Evolutionary conservation across 768 basidiomycete species (phyloP).

Genomic region (Naganishia vaughanmartiniae): DNA sequence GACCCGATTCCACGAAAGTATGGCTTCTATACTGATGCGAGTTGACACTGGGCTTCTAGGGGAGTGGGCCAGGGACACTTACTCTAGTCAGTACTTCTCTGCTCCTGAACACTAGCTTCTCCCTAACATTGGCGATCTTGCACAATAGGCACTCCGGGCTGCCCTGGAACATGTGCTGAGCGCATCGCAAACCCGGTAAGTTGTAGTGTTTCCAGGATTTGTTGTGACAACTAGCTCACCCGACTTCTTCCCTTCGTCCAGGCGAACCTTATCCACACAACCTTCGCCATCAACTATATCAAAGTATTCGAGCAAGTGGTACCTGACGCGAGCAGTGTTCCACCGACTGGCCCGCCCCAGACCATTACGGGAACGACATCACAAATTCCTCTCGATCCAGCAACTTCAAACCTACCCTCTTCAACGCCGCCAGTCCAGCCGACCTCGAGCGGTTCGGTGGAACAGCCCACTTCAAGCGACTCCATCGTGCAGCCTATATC

Average conservation of each 20-base stretch:
- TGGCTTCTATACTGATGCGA: background rate
- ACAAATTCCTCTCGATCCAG: no score
- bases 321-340: background rate
- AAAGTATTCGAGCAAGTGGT: constrained; percentile 40
- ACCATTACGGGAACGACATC: no score
- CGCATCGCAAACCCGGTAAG: constrained; percentile 43
- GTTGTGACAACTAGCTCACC: background rate
- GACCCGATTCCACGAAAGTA: background rate
- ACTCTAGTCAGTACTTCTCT: constrained; percentile 36
- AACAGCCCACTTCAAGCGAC: no score
- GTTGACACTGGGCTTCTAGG: constrained; percentile 29
- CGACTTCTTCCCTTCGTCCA: constrained; percentile 11
- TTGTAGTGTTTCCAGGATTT: background rate
- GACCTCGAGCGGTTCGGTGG: no score
- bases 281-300: constrained; percentile 49
- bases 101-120: background rate
- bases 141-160: constrained; percentile 39
- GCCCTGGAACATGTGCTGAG: constrained; percentile 48
- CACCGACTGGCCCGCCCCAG: no score
- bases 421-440: no score
- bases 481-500: no score
- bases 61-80: constrained; percentile 47
- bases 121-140: background rate
- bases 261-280: constrained; percentile 46
- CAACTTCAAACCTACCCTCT: no score